Conservation (phyloP, 352 stramenopile species). For the Globisporangium spiculum region DNA sequence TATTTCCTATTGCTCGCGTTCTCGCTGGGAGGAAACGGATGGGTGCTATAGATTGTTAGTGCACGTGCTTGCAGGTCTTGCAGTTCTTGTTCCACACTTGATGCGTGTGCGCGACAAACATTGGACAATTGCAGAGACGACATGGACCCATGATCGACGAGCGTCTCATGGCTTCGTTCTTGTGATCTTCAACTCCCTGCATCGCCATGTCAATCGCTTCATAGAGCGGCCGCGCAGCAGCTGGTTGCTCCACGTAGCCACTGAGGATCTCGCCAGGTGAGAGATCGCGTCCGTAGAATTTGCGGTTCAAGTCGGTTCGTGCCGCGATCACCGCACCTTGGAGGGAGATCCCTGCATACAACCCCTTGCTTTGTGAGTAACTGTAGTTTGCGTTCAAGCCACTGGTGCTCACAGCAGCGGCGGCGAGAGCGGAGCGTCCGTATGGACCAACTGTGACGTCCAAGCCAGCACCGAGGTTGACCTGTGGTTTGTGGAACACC, state of each 20-base stretch:
- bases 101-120: constrained; percentile 38
- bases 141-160: constrained; percentile 46
- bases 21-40: neutral
- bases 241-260: constrained; percentile 36
- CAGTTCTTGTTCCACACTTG: constrained; percentile 69
- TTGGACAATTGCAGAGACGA: constrained; percentile 36
- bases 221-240: constrained; percentile 51
- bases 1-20: neutral
- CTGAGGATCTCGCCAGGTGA: constrained; percentile 39
- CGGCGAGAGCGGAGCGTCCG: constrained; percentile 64
- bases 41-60: constrained; percentile 46
- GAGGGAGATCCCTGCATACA: constrained; percentile 90
- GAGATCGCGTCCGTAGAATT: constrained; percentile 88
- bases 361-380: constrained; percentile 90
- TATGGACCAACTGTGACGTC: constrained; percentile 87
- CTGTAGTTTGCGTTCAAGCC: constrained; percentile 89
- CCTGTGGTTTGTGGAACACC: constrained; percentile 73
- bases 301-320: constrained; percentile 86
- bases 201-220: constrained; percentile 50
- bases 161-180: constrained; percentile 28
- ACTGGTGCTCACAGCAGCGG: constrained; percentile 56
- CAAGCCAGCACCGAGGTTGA: constrained; percentile 87
- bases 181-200: constrained; percentile 38
- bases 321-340: constrained; percentile 87
- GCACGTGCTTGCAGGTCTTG: constrained; percentile 53